A percentile compares a stretch with the other conserved stretches of the same genome.
phyloP scores from a whole-genome alignment of 2,329 filamentous ascomycete species.

The Xylariaceae sp. region DNA sequence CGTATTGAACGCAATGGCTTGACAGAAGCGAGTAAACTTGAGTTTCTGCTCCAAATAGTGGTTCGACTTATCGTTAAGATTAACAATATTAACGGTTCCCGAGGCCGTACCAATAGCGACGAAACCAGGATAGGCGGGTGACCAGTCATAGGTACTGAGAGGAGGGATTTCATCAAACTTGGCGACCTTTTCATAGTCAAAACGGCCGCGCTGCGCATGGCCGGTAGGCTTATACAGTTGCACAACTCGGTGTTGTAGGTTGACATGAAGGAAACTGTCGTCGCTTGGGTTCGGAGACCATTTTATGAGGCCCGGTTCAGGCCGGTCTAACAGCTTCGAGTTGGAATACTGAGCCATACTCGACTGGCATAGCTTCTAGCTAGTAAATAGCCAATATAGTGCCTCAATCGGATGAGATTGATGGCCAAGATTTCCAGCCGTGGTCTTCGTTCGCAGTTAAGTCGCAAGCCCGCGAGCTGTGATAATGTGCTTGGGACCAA shows the following conservation, averaged over 20 bases:
- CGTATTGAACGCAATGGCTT: constrained; percentile 80
- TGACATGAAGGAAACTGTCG: constrained; percentile 69
- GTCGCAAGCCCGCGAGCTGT: background rate
- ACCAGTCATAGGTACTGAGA: constrained; percentile 72
- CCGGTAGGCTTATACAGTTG: constrained; percentile 69
- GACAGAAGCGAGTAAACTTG: constrained; percentile 78
- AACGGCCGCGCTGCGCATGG: constrained; percentile 59
- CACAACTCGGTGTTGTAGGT: constrained; percentile 66
- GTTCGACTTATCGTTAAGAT: constrained; percentile 73
- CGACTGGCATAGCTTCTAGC: background rate
- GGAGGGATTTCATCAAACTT: constrained; percentile 68
- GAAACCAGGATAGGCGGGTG: constrained; percentile 65
- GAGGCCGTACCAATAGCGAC: constrained; percentile 77
- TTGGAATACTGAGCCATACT: constrained; percentile 35
- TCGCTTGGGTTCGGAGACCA: constrained; percentile 66
- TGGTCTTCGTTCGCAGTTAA: background rate
- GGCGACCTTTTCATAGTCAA: constrained; percentile 62
- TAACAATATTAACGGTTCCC: constrained; percentile 76
- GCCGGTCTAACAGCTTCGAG: constrained; percentile 57
- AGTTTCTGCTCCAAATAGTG: constrained; percentile 70
- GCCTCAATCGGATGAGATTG: background rate
- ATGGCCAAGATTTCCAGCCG: no score
- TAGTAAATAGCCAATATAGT: background rate
- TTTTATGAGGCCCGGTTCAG: constrained; percentile 67
- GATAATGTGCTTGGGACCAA: background rate